These are phyloP conservation scores for Aspergillus pseudoglaucus DNA, from an alignment of 2,329 filamentous ascomycete species.

Conservation along the genomic window DNA sequence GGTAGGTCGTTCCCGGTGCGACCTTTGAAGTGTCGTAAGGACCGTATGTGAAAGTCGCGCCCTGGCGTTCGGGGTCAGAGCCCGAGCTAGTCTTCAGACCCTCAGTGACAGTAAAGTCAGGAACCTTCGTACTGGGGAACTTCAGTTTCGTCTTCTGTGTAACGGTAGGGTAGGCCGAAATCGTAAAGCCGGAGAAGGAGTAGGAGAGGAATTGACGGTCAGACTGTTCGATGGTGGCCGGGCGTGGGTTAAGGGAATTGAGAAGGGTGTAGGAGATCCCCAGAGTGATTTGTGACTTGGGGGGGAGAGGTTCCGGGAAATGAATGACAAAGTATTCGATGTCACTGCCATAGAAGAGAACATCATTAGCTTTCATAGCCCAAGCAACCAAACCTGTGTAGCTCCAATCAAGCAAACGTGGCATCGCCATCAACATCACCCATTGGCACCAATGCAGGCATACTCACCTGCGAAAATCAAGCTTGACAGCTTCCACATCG, in stretches of 20 bases:
- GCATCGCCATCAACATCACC: constrained; percentile 8
- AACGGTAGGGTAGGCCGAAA: constrained; percentile 73
- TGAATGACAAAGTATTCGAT: constrained; percentile 78
- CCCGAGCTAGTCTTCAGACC: constrained; percentile 54
- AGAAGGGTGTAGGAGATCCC: constrained; percentile 80
- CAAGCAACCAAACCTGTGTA: neutral
- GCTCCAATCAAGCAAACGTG: constrained; percentile 8
- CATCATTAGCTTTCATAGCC: constrained; percentile 2
- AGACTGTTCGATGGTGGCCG: constrained; percentile 72
- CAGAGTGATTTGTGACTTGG: constrained; percentile 74
- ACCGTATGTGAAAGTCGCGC: constrained; percentile 80
- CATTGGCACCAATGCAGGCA: constrained; percentile 47
- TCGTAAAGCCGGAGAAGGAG: constrained; percentile 76
- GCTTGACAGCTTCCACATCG: constrained; percentile 60
- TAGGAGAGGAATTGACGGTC: constrained; percentile 83
- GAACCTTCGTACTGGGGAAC: constrained; percentile 67
- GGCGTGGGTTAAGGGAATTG: constrained; percentile 71
- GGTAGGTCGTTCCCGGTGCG: constrained; percentile 66
- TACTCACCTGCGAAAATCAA: constrained; percentile 47
- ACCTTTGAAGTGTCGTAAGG: constrained; percentile 66
- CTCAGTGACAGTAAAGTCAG: constrained; percentile 74
- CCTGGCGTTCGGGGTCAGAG: constrained; percentile 72
- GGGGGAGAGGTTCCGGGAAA: constrained; percentile 67
- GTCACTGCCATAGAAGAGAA: constrained; percentile 45
- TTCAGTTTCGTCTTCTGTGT: constrained; percentile 99